Percentiles rank a stretch among this genome's conserved stretches.
Evolutionary conservation across 257 asterid genomes (phyloP).

Genomic region (Nicotiana obtusifolia): DNA sequence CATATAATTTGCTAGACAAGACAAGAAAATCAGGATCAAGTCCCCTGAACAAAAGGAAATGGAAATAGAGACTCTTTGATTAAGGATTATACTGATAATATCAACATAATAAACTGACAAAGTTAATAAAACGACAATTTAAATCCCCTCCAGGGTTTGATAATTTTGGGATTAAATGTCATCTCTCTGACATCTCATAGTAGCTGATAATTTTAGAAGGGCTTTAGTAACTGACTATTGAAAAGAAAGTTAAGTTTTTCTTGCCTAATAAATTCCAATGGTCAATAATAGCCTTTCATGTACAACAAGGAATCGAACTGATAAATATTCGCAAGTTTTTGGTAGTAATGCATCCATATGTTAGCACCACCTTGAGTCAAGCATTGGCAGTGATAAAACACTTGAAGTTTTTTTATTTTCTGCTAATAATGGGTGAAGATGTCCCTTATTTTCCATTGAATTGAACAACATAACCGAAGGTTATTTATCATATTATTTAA

Average conservation of each 20-base stretch:
- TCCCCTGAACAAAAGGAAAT: not conserved
- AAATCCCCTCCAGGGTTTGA: not conserved
- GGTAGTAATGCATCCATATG: not conserved
- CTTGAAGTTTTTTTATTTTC: not conserved
- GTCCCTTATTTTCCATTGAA: not conserved
- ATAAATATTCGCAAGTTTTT: not conserved
- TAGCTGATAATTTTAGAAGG: not conserved
- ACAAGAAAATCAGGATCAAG: not conserved
- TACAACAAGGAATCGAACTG: slow-evolving; percentile 1
- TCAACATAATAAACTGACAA: not conserved
- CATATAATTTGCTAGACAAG: not conserved
- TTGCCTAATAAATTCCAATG: not conserved
- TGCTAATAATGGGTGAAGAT: not conserved
- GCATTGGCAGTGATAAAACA: not conserved
- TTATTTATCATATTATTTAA: not conserved
- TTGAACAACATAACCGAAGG: not conserved
- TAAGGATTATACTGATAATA: not conserved
- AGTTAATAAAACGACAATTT: not conserved
- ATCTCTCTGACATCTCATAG: not conserved
- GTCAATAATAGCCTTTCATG: not conserved
- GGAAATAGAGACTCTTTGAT: not conserved
- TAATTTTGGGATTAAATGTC: not conserved
- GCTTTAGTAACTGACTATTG: not conserved
- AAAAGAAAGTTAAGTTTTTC: not conserved
- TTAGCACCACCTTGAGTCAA: not conserved